Base-by-base conservation (phyloP, 2,329 filamentous ascomycete genomes). In the Cordyceps sp. region DNA sequence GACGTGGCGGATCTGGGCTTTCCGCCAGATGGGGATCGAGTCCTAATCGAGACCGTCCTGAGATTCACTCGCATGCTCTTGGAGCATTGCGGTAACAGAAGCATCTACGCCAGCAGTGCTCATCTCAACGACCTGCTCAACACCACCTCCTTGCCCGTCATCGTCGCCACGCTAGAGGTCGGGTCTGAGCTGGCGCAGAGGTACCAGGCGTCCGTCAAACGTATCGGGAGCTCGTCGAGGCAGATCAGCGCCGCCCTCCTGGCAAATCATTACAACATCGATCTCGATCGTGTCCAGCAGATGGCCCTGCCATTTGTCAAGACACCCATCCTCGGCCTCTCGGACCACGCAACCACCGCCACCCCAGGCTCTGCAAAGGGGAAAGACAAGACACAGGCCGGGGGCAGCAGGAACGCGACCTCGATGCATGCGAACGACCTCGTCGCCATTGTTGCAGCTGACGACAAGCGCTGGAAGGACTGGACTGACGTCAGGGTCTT, bases 81-180 rank as follows among this genome's bases (percentile, higher is more conserved):
- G 32, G 84, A 96, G 51, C 90, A 93, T 50, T 98, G 90, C 55
- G 90, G 88, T 37, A 98, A 98, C 50, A 70, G 92, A 43, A 94
- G 86, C 58, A 76, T 98, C 45, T 98, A 96, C 53, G 83, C 79
- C 37, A 98, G 90, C 61, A 96, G 88, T 52, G 68, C 78, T 42
- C 82, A 92, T 45, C 62, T 98, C 38, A 90, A 88, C 50, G 78
- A 86, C 49, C 67, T 98, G 26, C 69, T 98, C 36, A 83, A 94
- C 54, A 88, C 81, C 28, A 88, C 83, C 3, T 86, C 80, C 17
- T 65, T 88, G 35, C 71, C 75, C 19, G 66, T 98, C 30, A 65
- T 98, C 33, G 74, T 80, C 47, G 69, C 70, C 20, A 79, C 84
- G 8, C 68, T 98, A 26, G 75, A 81, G 39, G 72, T 98, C 37